Evolutionary conservation across 139 green algal species (phyloP).

Genomic region (Micractinium conductrix): DNA sequence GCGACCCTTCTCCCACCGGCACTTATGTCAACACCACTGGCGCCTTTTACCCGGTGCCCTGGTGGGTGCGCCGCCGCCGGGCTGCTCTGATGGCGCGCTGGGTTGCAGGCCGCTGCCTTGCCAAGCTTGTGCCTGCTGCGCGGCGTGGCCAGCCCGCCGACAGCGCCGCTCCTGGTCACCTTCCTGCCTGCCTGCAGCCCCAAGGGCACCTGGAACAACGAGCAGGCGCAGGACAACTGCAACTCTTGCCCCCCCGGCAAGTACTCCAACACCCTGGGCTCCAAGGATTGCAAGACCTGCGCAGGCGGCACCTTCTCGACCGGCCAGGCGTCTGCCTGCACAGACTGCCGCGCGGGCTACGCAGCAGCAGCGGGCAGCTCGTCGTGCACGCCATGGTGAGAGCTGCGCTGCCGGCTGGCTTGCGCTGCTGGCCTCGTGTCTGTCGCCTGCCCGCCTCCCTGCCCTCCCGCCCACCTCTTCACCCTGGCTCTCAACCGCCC

Average conservation of each 20-base stretch:
- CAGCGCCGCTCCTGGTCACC: not conserved
- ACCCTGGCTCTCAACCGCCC: too few species aligned
- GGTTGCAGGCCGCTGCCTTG: not conserved
- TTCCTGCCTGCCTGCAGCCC: not conserved
- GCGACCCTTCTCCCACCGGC: not conserved
- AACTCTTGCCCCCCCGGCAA: not conserved
- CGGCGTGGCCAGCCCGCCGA: too few species aligned
- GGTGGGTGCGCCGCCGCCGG: not conserved
- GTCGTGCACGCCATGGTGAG: not conserved
- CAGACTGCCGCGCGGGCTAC: not conserved
- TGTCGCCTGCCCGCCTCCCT: too few species aligned
- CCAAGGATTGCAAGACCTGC: slow-evolving; percentile 1
- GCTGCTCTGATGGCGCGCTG: not conserved
- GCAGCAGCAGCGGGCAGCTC: not conserved
- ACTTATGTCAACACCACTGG: not conserved
- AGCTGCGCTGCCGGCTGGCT: too few species aligned
- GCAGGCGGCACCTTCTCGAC: not conserved
- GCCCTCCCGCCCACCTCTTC: too few species aligned
- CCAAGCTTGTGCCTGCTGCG: not conserved
- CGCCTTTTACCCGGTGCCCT: not conserved
- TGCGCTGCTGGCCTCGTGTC: too few species aligned
- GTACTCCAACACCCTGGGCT: not conserved
- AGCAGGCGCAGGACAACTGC: not conserved
- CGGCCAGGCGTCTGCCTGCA: not conserved
- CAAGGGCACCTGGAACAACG: slow-evolving; percentile 3